A percentile compares a stretch with the other conserved stretches of the same genome.
These are phyloP conservation scores for Hypseocharis bilobata DNA, from an alignment of 441 rosid species.

Conservation along the genomic window DNA sequence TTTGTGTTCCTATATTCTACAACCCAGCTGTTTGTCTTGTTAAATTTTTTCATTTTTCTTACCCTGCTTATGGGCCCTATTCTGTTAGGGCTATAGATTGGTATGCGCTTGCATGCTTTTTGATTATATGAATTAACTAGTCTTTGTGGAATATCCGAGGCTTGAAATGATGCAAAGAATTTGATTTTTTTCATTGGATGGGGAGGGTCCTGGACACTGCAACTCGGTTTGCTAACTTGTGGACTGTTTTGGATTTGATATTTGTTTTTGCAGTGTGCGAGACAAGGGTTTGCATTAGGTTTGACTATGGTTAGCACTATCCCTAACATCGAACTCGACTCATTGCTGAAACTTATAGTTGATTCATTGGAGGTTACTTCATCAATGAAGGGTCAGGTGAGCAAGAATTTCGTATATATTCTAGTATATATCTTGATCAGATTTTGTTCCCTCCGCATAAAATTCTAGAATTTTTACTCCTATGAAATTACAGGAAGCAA, in stretches of 20 bases:
- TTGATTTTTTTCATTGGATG: not conserved
- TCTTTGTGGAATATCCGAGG: not conserved
- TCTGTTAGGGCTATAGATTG: too few species aligned
- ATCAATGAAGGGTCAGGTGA: constrained; percentile 89
- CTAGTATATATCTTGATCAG: not conserved
- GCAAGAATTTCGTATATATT: constrained; percentile 19
- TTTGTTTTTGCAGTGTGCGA: constrained; percentile 58
- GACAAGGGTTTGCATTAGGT: constrained; percentile 92
- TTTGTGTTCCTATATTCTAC: not conserved
- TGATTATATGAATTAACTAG: not conserved
- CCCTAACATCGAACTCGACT: constrained; percentile 50
- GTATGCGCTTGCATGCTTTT: not conserved
- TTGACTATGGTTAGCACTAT: constrained; percentile 49
- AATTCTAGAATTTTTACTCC: constrained; percentile 8
- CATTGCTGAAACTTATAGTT: constrained; percentile 61
- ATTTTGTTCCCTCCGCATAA: constrained; percentile 13
- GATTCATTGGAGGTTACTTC: constrained; percentile 67
- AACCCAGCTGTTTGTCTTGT: not conserved
- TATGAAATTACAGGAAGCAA: constrained; percentile 50
- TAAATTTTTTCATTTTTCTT: not conserved
- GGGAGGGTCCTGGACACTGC: not conserved
- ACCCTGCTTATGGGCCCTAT: too few species aligned
- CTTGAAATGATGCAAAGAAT: not conserved
- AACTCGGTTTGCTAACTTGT: not conserved
- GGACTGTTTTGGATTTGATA: constrained; percentile 4